Base-by-base conservation (phyloP, 2,329 filamentous ascomycete genomes). In the Nemania sp. region DNA sequence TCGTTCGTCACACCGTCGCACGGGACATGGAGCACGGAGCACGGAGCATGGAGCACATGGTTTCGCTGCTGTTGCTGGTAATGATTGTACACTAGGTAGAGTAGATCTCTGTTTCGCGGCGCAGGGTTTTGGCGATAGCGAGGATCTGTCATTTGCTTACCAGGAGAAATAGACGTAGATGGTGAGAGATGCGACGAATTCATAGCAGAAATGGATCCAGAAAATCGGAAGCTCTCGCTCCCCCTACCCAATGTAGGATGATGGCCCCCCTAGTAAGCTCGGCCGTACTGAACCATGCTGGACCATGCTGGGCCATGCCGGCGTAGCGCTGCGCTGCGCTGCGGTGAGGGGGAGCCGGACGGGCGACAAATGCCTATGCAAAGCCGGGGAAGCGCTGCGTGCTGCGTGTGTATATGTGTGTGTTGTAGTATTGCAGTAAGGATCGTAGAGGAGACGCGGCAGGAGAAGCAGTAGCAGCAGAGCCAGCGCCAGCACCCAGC, bases 221-320 rank as follows among this genome's bases (percentile, higher is more conserved):
- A 44, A 59, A 40, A 53, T 53, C 63, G 64, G 65, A 64, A 60
- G 61, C 52, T 50, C 44, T 54, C 52, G 62, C 54, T 66, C 61
- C 63, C 50, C 43, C 56, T 57, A 53, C 62, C 64, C 33, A 63
- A 66, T 66, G 56, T 54, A 64, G 61, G 49, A 58, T 59, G 56
- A 56, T 57, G 15, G 37, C 39, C 39, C 33, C 57, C 54, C 51
- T 49, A 51, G 57, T 48, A 59, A 56, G 28, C 37, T 26, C 23
- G 40, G 40, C 47, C 33, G 57, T 55, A 54, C 49, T 39, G 54
- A n/a, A n/a, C n/a, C n/a, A n/a, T n/a, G n/a, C n/a, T n/a, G n/a
- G n/a, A n/a, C n/a, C n/a, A n/a, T n/a, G n/a, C n/a, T 26, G 30
- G 40, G 40, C 47, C 33, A 58, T 55, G 55, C 49, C 41, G 54